Evolutionary conservation across 2,329 filamentous ascomycete species (phyloP).

Genomic region (Aspergillus arachidicola): DNA sequence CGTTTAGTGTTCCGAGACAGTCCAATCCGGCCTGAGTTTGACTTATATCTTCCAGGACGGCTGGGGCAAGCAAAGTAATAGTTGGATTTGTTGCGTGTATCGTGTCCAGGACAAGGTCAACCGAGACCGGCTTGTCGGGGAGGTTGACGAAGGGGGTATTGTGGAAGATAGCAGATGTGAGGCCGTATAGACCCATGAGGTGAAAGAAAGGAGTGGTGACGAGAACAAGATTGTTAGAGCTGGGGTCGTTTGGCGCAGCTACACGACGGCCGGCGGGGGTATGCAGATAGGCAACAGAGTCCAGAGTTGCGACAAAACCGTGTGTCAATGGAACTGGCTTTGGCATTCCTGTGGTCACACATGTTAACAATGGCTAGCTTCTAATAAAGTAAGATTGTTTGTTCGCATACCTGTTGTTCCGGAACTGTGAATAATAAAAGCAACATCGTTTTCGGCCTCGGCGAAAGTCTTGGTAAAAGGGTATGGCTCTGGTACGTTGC

Average conservation of each 20-base stretch:
- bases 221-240: constrained; percentile 11
- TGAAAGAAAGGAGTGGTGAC: neutral
- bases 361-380: neutral
- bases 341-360: neutral
- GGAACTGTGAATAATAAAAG: neutral
- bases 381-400: neutral
- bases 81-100: constrained; percentile 16
- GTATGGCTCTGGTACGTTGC: neutral
- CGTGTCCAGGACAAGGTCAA: constrained; percentile 17
- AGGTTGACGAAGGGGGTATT: neutral
- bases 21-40: constrained; percentile 13
- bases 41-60: constrained; percentile 10
- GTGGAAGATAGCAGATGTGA: constrained; percentile 1
- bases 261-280: neutral
- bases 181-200: constrained; percentile 1
- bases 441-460: constrained; percentile 25
- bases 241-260: neutral
- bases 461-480: constrained; percentile 21
- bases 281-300: neutral
- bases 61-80: constrained; percentile 20
- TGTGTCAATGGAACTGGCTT: neutral
- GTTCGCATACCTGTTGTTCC: neutral
- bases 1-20: constrained; percentile 14
- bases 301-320: neutral
- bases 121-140: constrained; percentile 15